phyloP scores from a whole-genome alignment of 495 filamentous ascomycete genomes.

The Apiosordaria backusii region DNA sequence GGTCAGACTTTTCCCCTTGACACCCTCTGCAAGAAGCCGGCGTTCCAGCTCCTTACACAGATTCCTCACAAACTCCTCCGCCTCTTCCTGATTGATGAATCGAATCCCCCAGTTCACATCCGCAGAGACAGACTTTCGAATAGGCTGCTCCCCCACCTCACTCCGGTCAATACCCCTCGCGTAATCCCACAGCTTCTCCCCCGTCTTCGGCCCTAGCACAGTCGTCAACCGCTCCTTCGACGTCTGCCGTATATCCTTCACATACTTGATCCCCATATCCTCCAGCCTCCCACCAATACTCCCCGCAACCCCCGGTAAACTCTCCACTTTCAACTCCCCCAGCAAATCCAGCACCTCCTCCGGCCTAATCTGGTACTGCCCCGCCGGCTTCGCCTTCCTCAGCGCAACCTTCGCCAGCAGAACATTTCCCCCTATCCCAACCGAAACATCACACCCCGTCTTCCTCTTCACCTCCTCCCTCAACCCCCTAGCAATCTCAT shows the following conservation, averaged over 20 bases:
- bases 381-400: slow-evolving; percentile 90
- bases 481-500: slow-evolving; percentile 65
- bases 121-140: slow-evolving; percentile 87
- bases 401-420: slow-evolving; percentile 86
- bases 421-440: slow-evolving; percentile 93
- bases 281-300: slow-evolving; percentile 81
- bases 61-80: slow-evolving; percentile 81
- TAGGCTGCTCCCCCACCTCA: slow-evolving; percentile 77
- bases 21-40: slow-evolving; percentile 71
- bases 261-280: slow-evolving; percentile 76
- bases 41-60: slow-evolving; percentile 79
- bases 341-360: slow-evolving; percentile 75
- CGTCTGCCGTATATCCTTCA: slow-evolving; percentile 74
- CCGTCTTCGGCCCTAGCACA: slow-evolving; percentile 83
- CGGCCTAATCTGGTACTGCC: slow-evolving; percentile 81
- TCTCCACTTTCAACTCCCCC: slow-evolving; percentile 67
- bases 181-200: slow-evolving; percentile 87
- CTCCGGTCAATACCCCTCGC: slow-evolving; percentile 80
- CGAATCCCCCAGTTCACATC: slow-evolving; percentile 98
- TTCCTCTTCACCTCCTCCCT: slow-evolving; percentile 64
- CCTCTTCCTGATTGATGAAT: slow-evolving; percentile 83
- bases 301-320: slow-evolving; percentile 83
- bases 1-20: slow-evolving; percentile 82
- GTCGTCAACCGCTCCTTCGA: slow-evolving; percentile 70
- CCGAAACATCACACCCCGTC: slow-evolving; percentile 82